phyloP scores from a whole-genome alignment of 2,329 filamentous ascomycete species.

The Verticillium nonalfalfae region DNA sequence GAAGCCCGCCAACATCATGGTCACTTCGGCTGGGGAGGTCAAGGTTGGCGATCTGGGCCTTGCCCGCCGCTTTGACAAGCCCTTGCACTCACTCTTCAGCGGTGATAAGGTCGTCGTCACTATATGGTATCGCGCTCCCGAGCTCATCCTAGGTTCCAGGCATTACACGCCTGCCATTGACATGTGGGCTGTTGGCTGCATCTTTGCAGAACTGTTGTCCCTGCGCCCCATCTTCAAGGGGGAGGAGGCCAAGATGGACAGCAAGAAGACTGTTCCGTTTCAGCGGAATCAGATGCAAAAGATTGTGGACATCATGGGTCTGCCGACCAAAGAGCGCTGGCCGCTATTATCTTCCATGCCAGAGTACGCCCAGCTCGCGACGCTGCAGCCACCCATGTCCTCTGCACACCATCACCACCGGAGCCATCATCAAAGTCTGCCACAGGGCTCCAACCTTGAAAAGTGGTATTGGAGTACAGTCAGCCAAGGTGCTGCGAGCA shows the following conservation, averaged over 20 bases:
- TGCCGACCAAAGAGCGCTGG: conserved; percentile 87
- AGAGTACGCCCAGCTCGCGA: conserved; percentile 68
- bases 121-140: conserved; percentile 97
- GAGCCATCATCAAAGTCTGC: conserved; percentile 34
- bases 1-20: conserved; percentile 98
- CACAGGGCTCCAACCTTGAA: conserved; percentile 52
- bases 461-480: conserved; percentile 74
- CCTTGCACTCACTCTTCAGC: conserved; percentile 81
- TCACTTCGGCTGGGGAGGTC: conserved; percentile 82
- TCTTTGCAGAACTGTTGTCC: conserved; percentile 89
- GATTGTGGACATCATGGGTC: conserved; percentile 92
- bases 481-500: conserved; percentile 47
- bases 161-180: conserved; percentile 98
- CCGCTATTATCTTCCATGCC: conserved; percentile 79
- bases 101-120: conserved; percentile 98
- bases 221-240: conserved; percentile 96
- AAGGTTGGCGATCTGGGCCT: conserved; percentile 93
- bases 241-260: conserved; percentile 98
- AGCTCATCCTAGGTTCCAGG: conserved; percentile 83
- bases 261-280: conserved; percentile 94
- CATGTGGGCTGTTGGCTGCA: conserved; percentile 96
- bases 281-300: conserved; percentile 99
- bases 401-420: conserved; percentile 32
- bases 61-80: conserved; percentile 89
- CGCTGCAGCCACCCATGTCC: conserved; percentile 44